A percentile compares a stretch with the other conserved stretches of the same genome.
phyloP scores from a whole-genome alignment of 176 grass and related monocot species.

The maize (Zea mays) region DNA sequence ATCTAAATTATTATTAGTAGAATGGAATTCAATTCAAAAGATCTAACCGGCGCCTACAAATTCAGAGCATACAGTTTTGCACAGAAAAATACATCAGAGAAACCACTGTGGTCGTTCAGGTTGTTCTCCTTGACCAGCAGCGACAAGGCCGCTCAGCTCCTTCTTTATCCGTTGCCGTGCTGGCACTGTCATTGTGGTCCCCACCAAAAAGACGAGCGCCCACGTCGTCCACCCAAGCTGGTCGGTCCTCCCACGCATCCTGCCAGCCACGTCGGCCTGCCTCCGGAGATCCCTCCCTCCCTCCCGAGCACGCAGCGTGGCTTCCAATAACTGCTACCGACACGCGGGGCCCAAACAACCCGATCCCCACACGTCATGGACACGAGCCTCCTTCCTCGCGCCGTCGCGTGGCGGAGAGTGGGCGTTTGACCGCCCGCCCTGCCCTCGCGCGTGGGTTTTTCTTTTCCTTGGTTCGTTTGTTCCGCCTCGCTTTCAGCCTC shows the following conservation, averaged over 20 bases:
- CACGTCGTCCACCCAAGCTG: conserved; percentile 3
- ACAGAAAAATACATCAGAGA: too few relatives aligned
- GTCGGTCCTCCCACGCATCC: background rate
- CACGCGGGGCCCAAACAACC: rapidly evolving
- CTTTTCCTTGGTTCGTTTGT: background rate
- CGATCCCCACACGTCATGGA: background rate
- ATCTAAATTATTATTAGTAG: too few relatives aligned
- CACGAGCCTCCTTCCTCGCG: background rate
- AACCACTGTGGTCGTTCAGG: too few relatives aligned
- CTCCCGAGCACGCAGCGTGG: background rate
- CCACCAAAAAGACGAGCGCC: background rate
- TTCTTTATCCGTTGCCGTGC: background rate
- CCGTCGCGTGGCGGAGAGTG: background rate
- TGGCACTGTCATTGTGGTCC: conserved; percentile 5
- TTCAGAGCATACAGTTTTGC: too few relatives aligned
- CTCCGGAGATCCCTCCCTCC: too few relatives aligned
- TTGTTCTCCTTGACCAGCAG: too few relatives aligned
- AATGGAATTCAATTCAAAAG: too few relatives aligned
- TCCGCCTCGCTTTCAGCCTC: conserved; percentile 26
- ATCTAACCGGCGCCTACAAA: too few relatives aligned
- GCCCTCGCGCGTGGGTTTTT: background rate
- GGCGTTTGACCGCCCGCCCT: background rate
- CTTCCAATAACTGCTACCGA: too few relatives aligned
- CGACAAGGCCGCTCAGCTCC: too few relatives aligned
- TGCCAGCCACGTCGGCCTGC: conserved; percentile 33